phyloP scores from a whole-genome alignment of 257 asterid species.

The Solanum rostratum region DNA sequence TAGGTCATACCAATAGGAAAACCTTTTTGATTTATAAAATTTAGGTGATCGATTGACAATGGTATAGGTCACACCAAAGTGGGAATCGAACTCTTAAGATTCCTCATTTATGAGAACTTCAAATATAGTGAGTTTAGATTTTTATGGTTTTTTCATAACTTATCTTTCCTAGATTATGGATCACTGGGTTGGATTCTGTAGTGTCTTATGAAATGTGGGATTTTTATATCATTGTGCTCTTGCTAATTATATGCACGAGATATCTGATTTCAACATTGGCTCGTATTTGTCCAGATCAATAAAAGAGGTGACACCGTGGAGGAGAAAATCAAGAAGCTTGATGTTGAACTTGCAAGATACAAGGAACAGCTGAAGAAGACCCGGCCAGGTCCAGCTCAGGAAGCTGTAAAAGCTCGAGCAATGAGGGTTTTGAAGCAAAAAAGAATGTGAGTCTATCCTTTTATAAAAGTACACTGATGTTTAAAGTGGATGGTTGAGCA shows the following conservation, averaged over 20 bases:
- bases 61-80: too few species aligned
- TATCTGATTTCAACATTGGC: neutral
- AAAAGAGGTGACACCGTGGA: conserved; percentile 89
- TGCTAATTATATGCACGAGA: neutral
- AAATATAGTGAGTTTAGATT: neutral
- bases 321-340: conserved; percentile 81
- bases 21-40: too few species aligned
- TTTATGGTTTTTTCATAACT: neutral
- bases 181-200: neutral
- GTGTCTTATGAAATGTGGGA: neutral
- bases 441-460: conserved; percentile 48
- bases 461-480: neutral
- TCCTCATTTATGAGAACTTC: neutral
- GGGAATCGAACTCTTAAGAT: neutral
- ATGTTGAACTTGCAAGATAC: conserved; percentile 61
- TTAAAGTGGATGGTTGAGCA: neutral
- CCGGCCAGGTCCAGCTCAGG: conserved; percentile 97
- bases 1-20: neutral
- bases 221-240: neutral
- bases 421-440: conserved; percentile 96
- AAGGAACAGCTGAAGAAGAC: conserved; percentile 90
- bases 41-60: too few species aligned
- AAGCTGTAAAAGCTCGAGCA: conserved; percentile 95
- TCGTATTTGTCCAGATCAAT: conserved; percentile 39
- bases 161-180: neutral